Percentiles rank a stretch among this genome's conserved stretches.
These are phyloP conservation scores for Cystobasidium slooffiae DNA, from an alignment of 1,284 basidiomycete species.

Conservation along the genomic window DNA sequence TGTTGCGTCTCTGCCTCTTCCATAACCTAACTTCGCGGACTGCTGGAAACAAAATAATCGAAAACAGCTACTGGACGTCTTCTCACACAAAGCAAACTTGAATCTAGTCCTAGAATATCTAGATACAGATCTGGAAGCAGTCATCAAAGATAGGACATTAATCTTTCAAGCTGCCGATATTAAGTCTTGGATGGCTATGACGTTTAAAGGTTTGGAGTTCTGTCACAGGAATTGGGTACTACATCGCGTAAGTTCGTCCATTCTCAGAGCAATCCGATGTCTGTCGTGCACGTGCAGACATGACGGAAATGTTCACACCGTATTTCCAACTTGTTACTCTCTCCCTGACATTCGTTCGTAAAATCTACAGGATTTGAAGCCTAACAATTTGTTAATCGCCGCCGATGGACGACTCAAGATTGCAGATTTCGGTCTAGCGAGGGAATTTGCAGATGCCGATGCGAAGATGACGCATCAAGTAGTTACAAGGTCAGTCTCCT, in stretches of 20 bases:
- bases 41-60: too few species aligned
- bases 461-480: constrained; percentile 98
- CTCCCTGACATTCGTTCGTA: too few species aligned
- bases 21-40: too few species aligned
- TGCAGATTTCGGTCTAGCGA: constrained; percentile 97
- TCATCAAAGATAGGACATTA: constrained; percentile 89
- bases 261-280: not conserved
- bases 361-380: constrained; percentile 84
- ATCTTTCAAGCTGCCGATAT: constrained; percentile 95
- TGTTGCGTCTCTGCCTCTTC: not conserved
- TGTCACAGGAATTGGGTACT: constrained; percentile 93
- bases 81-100: constrained; percentile 92
- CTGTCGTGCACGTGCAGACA: too few species aligned
- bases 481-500: constrained; percentile 78
- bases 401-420: constrained; percentile 91
- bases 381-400: constrained; percentile 95
- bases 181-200: constrained; percentile 99
- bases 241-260: constrained; percentile 71
- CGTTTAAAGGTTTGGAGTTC: constrained; percentile 91
- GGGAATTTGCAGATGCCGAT: constrained; percentile 91
- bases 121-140: constrained; percentile 94
- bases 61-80: constrained; percentile 94
- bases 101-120: constrained; percentile 98
- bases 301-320: too few species aligned
- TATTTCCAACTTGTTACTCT: too few species aligned